A percentile compares a stretch with the other conserved stretches of the same genome.
Evolutionary conservation across 2,329 filamentous ascomycete genomes (phyloP).

Genomic region (Fusarium dimerum): DNA sequence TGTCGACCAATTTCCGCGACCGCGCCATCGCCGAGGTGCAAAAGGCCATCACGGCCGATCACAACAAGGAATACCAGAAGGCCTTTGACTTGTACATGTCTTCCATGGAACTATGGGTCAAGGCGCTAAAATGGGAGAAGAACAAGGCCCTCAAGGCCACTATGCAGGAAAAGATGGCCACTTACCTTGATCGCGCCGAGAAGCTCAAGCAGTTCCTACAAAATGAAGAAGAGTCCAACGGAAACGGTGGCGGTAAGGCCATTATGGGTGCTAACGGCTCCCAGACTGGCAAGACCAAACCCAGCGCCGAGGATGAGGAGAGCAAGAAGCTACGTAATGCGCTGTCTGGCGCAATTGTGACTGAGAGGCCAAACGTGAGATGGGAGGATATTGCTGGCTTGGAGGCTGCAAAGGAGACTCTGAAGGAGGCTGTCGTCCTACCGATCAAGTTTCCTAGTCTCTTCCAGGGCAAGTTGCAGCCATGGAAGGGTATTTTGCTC

Average conservation of each 20-base stretch:
- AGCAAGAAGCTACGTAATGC: conserved; percentile 93
- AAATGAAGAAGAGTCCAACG: conserved; percentile 71
- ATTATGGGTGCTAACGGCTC: conserved; percentile 70
- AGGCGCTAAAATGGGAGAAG: conserved; percentile 99
- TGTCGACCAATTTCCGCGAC: conserved; percentile 97
- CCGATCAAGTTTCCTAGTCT: conserved; percentile 98
- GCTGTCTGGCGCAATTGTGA: conserved; percentile 86
- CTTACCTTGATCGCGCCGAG: conserved; percentile 98
- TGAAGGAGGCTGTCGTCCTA: conserved; percentile 96
- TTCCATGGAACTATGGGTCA: conserved; percentile 96
- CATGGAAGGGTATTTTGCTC: conserved; percentile 96
- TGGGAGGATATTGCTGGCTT: conserved; percentile 98
- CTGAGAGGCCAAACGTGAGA: conserved; percentile 92
- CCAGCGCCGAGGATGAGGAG: conserved; percentile 77
- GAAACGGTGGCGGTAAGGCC: conserved; percentile 62
- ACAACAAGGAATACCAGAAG: conserved; percentile 93
- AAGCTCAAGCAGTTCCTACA: conserved; percentile 94
- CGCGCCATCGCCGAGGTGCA: conserved; percentile 96
- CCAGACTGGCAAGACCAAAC: conserved; percentile 60
- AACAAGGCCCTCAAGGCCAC: conserved; percentile 96
- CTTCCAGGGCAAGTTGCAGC: conserved; percentile 93
- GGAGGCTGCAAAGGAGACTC: conserved; percentile 89
- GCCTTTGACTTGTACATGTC: conserved; percentile 96
- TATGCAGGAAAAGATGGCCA: conserved; percentile 90
- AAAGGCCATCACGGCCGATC: conserved; percentile 96